Evolutionary conservation across 306 rosid genomes (phyloP).

Genomic region (Acacia melanoxylon): DNA sequence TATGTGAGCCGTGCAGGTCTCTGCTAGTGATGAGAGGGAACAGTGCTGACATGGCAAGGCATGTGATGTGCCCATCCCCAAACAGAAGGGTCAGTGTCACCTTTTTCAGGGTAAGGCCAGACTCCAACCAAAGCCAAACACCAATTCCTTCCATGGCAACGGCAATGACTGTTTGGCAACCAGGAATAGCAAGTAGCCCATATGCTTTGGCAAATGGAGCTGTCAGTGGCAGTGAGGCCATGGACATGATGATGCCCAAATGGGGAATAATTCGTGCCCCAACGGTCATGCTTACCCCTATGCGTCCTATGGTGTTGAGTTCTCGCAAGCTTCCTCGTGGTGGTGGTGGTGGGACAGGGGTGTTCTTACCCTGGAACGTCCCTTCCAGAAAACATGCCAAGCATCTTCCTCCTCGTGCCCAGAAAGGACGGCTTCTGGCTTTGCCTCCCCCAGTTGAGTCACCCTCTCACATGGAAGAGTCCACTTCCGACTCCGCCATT

Average conservation of each 20-base stretch:
- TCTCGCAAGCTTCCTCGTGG: conserved; percentile 60
- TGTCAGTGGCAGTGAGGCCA: conserved; percentile 53
- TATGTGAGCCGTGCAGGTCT: conserved; percentile 53
- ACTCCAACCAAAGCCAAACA: conserved; percentile 64
- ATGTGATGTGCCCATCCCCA: conserved; percentile 93
- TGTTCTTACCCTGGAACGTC: conserved; percentile 91
- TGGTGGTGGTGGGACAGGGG: conserved; percentile 81
- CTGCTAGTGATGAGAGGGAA: conserved; percentile 96
- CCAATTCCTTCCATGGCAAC: conserved; percentile 49
- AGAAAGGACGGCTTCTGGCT: conserved; percentile 69
- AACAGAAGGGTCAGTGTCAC: conserved; percentile 76
- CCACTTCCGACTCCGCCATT: conserved; percentile 59
- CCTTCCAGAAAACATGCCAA: conserved; percentile 76
- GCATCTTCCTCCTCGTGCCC: conserved; percentile 98
- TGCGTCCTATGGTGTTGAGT: conserved; percentile 63
- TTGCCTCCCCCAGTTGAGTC: conserved; percentile 59
- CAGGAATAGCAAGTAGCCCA: conserved; percentile 46
- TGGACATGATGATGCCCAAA: conserved; percentile 75
- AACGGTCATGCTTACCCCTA: conserved; percentile 75
- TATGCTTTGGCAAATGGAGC: conserved; percentile 64
- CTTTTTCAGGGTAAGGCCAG: conserved; percentile 77
- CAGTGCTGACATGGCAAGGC: conserved; percentile 96
- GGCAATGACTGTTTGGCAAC: conserved; percentile 76
- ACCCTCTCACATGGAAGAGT: conserved; percentile 51
- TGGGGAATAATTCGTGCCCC: conserved; percentile 84